Evolutionary conservation across 75 land plant species (phyloP).

Genomic region (Pinus taeda): DNA sequence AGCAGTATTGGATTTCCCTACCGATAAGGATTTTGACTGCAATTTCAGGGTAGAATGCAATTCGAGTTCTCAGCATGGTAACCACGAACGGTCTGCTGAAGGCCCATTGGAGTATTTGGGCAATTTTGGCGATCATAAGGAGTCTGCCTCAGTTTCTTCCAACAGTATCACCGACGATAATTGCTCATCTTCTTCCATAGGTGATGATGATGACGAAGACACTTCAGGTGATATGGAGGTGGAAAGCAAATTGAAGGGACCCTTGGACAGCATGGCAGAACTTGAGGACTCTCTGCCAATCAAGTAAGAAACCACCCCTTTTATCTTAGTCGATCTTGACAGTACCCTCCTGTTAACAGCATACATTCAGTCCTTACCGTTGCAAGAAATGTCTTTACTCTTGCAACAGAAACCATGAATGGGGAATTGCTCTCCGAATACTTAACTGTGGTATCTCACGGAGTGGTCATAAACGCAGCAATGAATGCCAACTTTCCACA

Average conservation of each 20-base stretch:
- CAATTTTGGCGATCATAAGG: not conserved
- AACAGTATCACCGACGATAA: slow-evolving; percentile 4
- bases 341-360: not conserved
- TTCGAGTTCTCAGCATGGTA: not conserved
- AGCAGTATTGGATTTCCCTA: not conserved
- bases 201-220: not conserved
- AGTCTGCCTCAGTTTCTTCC: not conserved
- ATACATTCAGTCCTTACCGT: not conserved
- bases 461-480: not conserved
- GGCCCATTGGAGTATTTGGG: not conserved
- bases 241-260: slow-evolving; percentile 18
- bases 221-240: slow-evolving; percentile 20
- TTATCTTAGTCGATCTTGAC: too few species aligned
- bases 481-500: too few species aligned
- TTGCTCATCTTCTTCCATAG: not conserved
- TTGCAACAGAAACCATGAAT: not conserved
- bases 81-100: not conserved
- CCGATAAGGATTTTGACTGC: not conserved
- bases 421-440: not conserved
- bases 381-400: not conserved
- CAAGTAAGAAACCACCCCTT: slow-evolving; percentile 13
- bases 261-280: slow-evolving; percentile 17
- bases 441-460: not conserved
- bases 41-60: slow-evolving; percentile 3
- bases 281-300: slow-evolving; percentile 29